Conservation (phyloP, 352 stramenopile genomes). For the Globisporangium acanthophoron region DNA sequence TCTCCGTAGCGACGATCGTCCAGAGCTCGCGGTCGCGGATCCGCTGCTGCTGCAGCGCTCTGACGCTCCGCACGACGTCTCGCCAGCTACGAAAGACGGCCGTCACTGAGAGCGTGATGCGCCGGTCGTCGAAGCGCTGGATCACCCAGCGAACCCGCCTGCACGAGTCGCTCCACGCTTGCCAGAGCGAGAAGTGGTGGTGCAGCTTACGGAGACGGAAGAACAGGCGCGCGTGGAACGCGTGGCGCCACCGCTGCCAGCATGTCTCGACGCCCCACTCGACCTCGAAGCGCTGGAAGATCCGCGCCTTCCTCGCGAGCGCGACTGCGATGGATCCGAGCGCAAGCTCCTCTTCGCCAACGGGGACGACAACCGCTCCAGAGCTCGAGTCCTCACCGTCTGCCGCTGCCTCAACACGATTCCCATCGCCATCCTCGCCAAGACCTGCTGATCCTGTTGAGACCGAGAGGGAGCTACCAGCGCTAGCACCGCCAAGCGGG, state of each 20-base stretch:
- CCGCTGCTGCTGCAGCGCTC: slow-evolving; percentile 38
- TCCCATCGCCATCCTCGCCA: background rate
- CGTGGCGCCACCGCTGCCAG: slow-evolving; percentile 53
- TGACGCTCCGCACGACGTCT: slow-evolving; percentile 31
- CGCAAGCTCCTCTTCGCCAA: background rate
- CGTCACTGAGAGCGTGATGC: background rate
- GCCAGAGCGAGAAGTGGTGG: slow-evolving; percentile 27
- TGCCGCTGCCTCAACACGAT: background rate
- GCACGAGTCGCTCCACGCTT: slow-evolving; percentile 13
- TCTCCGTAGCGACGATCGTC: slow-evolving; percentile 51
- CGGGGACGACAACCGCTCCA: background rate
- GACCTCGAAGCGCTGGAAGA: slow-evolving; percentile 44
- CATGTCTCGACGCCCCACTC: slow-evolving; percentile 29
- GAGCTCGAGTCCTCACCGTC: background rate
- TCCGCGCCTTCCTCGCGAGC: slow-evolving; percentile 32
- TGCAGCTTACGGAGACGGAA: slow-evolving; percentile 40
- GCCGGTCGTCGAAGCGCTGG: background rate
- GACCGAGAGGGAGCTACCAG: background rate
- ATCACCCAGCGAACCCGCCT: slow-evolving; percentile 16
- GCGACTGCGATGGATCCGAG: slow-evolving; percentile 12
- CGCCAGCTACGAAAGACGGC: slow-evolving; percentile 32
- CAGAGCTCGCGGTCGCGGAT: slow-evolving; percentile 48
- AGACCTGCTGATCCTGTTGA: background rate
- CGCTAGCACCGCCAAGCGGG: background rate
- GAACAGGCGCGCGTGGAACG: slow-evolving; percentile 61